phyloP scores from a whole-genome alignment of 2,329 filamentous ascomycete species.

The Aspergillus pseudonomiae region DNA sequence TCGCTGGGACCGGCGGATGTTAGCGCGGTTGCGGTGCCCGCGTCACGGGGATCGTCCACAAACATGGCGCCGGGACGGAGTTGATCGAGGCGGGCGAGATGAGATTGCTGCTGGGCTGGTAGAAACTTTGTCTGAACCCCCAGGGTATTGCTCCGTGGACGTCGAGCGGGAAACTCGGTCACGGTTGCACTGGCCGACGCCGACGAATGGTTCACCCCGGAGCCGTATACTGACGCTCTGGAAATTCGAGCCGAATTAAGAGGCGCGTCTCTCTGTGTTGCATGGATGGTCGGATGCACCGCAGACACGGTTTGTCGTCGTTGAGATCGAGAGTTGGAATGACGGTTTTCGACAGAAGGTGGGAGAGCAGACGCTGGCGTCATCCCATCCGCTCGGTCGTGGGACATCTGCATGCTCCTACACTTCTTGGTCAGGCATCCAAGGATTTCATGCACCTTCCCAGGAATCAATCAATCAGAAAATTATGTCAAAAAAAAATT shows the following conservation, averaged over 20 bases:
- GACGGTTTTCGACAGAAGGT: constrained; percentile 10
- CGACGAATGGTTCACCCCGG: background rate
- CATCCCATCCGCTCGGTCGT: constrained; percentile 18
- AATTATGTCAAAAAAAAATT: background rate
- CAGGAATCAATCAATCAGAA: constrained; percentile 11
- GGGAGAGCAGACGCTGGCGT: constrained; percentile 7
- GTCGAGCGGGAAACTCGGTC: constrained; percentile 10
- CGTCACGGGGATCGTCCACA: constrained; percentile 33
- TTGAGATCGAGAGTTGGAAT: constrained; percentile 12
- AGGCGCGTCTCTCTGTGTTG: constrained; percentile 6
- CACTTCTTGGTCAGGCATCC: constrained; percentile 23
- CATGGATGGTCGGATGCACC: constrained; percentile 21
- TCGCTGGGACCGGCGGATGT: constrained; percentile 21
- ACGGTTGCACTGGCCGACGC: background rate
- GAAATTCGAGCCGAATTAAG: background rate
- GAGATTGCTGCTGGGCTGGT: background rate
- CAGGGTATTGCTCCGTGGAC: background rate
- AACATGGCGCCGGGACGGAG: constrained; percentile 9
- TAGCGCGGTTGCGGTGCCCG: constrained; percentile 31
- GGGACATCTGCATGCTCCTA: constrained; percentile 21
- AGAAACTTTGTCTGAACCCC: constrained; percentile 4
- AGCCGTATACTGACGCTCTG: background rate
- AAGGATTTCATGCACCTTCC: constrained; percentile 18
- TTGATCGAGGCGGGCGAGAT: background rate
- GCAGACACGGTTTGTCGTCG: constrained; percentile 26